Conservation (phyloP, 164 flowering plant species). For the Tetracentron sinense region DNA sequence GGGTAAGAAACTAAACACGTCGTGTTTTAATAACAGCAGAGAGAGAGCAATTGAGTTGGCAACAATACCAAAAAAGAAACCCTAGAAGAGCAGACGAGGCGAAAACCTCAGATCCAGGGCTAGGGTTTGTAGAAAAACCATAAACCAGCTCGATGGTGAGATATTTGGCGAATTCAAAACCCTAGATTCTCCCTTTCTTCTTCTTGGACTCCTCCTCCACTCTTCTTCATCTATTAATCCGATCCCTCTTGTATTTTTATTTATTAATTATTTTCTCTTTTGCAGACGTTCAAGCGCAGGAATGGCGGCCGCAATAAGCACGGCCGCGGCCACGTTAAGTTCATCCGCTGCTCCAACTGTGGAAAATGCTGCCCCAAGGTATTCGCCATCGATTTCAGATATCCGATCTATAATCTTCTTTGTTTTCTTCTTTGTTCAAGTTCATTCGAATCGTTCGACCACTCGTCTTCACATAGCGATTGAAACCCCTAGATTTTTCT, state of each 20-base stretch:
- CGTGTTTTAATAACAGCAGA: no score
- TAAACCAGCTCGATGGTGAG: not conserved
- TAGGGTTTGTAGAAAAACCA: no score
- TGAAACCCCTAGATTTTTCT: not conserved
- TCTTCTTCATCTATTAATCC: not conserved
- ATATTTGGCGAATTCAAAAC: not conserved
- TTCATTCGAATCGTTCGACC: no score
- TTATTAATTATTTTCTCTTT: not conserved
- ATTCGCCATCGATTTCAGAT: not conserved
- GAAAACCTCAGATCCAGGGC: no score
- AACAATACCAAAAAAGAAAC: no score
- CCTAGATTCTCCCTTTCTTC: not conserved
- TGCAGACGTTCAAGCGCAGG: constrained; percentile 85
- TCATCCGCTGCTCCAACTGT: constrained; percentile 95
- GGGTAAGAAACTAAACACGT: no score
- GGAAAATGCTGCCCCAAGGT: constrained; percentile 98
- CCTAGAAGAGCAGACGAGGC: no score
- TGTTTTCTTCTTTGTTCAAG: no score
- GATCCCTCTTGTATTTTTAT: not conserved
- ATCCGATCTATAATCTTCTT: not conserved
- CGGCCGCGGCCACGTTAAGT: constrained; percentile 86
- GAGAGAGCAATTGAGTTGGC: no score
- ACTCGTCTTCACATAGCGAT: no score
- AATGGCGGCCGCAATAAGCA: constrained; percentile 98
- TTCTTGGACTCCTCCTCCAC: no score